phyloP scores from a whole-genome alignment of 2,329 filamentous ascomycete genomes.

The Penicillium sp. region DNA sequence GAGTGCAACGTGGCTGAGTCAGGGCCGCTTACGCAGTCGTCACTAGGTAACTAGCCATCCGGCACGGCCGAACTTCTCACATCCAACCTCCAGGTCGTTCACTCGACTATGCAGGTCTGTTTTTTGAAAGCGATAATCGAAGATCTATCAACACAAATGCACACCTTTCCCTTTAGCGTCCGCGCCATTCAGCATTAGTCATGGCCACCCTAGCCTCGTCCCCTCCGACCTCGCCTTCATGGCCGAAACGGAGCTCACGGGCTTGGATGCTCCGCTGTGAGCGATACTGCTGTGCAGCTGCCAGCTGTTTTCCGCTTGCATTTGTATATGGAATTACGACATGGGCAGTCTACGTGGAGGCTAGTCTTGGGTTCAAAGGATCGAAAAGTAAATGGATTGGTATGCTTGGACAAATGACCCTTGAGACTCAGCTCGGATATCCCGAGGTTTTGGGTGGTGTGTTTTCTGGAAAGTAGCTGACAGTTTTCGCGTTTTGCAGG shows the following conservation, averaged over 20 bases:
- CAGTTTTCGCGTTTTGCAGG: conserved; percentile 23
- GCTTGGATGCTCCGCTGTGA: conserved; percentile 59
- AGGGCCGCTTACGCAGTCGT: conserved; percentile 11
- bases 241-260: conserved; percentile 42
- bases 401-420: conserved; percentile 17
- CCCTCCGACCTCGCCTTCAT: conserved; percentile 40
- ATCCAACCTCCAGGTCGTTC: background rate
- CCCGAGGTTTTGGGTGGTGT: background rate
- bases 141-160: background rate
- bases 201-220: conserved; percentile 43
- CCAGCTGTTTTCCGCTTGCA: conserved; percentile 79
- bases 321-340: conserved; percentile 90
- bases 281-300: conserved; percentile 76
- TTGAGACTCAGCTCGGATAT: background rate
- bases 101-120: conserved; percentile 6
- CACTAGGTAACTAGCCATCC: background rate
- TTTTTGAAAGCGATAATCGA: background rate
- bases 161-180: background rate
- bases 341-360: conserved; percentile 89
- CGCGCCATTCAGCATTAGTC: conserved; percentile 10
- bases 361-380: conserved; percentile 65
- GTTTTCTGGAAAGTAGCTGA: background rate
- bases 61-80: background rate
- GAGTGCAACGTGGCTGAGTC: conserved; percentile 18
- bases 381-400: conserved; percentile 50